Evolutionary conservation across 352 stramenopile species (phyloP).

Genomic region (Discostella stelligera): DNA sequence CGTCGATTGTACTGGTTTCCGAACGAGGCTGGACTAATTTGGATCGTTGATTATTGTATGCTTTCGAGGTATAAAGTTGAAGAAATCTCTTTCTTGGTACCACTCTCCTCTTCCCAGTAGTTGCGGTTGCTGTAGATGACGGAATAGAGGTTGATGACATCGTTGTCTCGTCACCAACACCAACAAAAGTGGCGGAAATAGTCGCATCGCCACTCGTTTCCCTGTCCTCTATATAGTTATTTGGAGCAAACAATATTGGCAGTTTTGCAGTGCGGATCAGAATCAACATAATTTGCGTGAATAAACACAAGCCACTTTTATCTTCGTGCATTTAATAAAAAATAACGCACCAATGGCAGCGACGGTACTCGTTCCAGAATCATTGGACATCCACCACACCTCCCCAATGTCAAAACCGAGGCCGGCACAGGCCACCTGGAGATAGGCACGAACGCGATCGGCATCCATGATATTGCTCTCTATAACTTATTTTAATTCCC

Average conservation of each 20-base stretch:
- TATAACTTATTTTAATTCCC: too few relatives aligned
- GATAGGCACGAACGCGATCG: slow-evolving; percentile 70
- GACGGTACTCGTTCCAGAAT: slow-evolving; percentile 56
- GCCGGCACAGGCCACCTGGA: slow-evolving; percentile 78
- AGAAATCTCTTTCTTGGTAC: slow-evolving; percentile 68
- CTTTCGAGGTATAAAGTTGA: slow-evolving; percentile 81
- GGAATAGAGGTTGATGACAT: background rate
- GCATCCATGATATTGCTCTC: slow-evolving; percentile 67
- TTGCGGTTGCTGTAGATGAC: slow-evolving; percentile 6
- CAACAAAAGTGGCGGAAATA: background rate
- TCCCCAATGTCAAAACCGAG: slow-evolving; percentile 83
- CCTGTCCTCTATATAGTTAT: slow-evolving; percentile 10
- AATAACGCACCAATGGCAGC: slow-evolving; percentile 61
- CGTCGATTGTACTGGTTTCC: slow-evolving; percentile 15
- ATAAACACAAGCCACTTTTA: too few relatives aligned
- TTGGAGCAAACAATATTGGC: too few relatives aligned
- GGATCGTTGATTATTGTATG: slow-evolving; percentile 69
- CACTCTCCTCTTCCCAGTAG: slow-evolving; percentile 10
- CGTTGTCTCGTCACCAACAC: background rate
- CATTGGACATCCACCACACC: slow-evolving; percentile 79
- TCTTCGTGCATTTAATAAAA: too few relatives aligned
- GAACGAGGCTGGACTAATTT: slow-evolving; percentile 66
- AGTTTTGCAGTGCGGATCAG: too few relatives aligned
- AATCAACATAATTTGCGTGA: too few relatives aligned
- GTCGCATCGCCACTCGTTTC: slow-evolving; percentile 1